These are phyloP conservation scores for Aegle marmelos DNA, from an alignment of 345 rosid genomes.

Conservation along the genomic window DNA sequence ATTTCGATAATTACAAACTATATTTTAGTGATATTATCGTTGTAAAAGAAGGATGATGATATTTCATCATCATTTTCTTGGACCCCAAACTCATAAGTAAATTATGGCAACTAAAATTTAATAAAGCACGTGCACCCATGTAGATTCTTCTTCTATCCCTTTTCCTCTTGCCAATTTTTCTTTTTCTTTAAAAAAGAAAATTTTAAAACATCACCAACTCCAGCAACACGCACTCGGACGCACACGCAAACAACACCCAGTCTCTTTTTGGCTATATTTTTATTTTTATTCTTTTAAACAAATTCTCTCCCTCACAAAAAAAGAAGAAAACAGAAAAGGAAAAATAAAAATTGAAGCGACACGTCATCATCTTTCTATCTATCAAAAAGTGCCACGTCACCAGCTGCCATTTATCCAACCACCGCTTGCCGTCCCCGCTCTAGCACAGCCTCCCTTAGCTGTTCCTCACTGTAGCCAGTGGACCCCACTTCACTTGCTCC, in stretches of 20 bases:
- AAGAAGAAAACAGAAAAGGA: not conserved
- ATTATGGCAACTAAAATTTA: too few relatives aligned
- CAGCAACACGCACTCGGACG: not conserved
- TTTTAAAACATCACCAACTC: not conserved
- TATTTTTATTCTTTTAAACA: too few relatives aligned
- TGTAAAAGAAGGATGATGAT: too few relatives aligned
- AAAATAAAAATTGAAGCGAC: not conserved
- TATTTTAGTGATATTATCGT: too few relatives aligned
- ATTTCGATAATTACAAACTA: too few relatives aligned
- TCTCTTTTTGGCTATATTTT: not conserved
- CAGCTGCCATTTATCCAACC: conserved; percentile 31
- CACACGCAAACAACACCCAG: not conserved
- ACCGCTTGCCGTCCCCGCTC: conserved; percentile 37
- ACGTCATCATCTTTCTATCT: not conserved
- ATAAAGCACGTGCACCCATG: not conserved
- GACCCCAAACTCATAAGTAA: too few relatives aligned
- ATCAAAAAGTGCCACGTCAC: conserved; percentile 24
- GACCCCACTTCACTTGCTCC: not conserved
- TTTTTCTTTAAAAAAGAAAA: not conserved
- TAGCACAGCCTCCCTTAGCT: conserved; percentile 21
- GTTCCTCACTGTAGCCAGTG: conserved; percentile 25
- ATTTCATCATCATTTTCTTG: too few relatives aligned
- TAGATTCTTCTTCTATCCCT: not conserved
- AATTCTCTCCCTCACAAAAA: too few relatives aligned
- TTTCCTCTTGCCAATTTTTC: not conserved